Evolutionary conservation across 2,329 filamentous ascomycete genomes (phyloP).

Genomic region (Diplodia intermedia): DNA sequence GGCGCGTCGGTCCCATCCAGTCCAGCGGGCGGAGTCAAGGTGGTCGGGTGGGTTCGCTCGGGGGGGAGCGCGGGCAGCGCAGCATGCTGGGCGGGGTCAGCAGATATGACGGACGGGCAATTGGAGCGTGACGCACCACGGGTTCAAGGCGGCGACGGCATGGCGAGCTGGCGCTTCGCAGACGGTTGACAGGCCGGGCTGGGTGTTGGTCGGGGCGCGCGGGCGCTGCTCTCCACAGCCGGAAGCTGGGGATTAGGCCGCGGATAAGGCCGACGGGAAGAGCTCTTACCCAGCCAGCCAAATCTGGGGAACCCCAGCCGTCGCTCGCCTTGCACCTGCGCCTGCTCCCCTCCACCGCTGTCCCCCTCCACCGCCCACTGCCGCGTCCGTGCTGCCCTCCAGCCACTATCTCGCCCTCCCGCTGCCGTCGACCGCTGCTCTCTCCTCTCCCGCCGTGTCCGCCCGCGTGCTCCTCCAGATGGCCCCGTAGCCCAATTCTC

Average conservation of each 20-base stretch:
- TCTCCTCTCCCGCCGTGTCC: neutral
- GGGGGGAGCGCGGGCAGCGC: conserved; percentile 9
- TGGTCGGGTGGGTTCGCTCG: neutral
- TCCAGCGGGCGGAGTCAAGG: neutral
- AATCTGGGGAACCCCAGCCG: conserved; percentile 19
- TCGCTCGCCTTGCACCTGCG: neutral
- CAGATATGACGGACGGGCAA: conserved; percentile 3
- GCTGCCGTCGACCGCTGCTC: neutral
- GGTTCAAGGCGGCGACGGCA: conserved; percentile 3
- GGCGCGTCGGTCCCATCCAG: conserved; percentile 14
- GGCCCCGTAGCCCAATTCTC: conserved; percentile 1
- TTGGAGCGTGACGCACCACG: conserved; percentile 23
- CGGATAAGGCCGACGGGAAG: conserved; percentile 8
- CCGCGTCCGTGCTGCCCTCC: conserved; percentile 1
- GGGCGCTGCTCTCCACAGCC: conserved; percentile 11
- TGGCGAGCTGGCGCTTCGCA: neutral
- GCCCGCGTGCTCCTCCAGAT: neutral
- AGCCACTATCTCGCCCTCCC: neutral
- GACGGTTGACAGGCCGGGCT: conserved; percentile 1
- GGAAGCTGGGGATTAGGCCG: conserved; percentile 22
- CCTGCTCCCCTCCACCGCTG: neutral
- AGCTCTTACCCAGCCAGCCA: conserved; percentile 13
- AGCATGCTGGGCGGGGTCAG: conserved; percentile 22
- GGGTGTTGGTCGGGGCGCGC: conserved; percentile 11
- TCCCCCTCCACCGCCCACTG: conserved; percentile 2